A percentile compares a stretch with the other conserved stretches of the same genome.
Conservation (phyloP, 2,329 filamentous ascomycete species). For the Nothomitra cinnamomea region DNA sequence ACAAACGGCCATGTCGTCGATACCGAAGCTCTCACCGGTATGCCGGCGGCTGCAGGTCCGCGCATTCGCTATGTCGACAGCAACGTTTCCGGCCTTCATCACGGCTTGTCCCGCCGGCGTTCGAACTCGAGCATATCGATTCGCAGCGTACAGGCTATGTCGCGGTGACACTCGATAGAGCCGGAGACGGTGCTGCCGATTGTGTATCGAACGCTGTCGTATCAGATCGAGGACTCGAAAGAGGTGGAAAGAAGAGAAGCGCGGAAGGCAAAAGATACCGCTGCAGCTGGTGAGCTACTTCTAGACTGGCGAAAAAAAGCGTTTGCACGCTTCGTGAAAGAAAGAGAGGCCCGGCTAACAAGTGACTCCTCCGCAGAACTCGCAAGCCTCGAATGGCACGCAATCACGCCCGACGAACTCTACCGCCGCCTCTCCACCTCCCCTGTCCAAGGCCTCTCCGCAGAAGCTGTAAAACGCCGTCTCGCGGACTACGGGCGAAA, state of each 20-base stretch:
- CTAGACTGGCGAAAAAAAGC: no score
- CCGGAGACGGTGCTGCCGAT: neutral
- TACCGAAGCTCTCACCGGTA: no score
- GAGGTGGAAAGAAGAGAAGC: neutral
- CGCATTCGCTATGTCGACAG: no score
- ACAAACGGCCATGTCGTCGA: no score
- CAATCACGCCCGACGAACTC: slow-evolving; percentile 38
- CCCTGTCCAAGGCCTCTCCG: slow-evolving; percentile 38
- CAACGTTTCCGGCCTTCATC: no score
- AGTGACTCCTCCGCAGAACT: slow-evolving; percentile 33
- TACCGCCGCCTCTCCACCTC: slow-evolving; percentile 41
- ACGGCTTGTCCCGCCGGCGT: no score
- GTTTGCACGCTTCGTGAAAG: no score
- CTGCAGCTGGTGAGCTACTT: neutral
- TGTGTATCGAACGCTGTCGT: neutral
- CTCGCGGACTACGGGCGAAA: slow-evolving; percentile 48
- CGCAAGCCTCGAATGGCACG: slow-evolving; percentile 51
- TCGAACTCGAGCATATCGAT: no score
- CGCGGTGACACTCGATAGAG: neutral
- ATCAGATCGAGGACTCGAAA: slow-evolving; percentile 1
- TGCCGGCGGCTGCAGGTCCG: no score
- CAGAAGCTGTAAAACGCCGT: slow-evolving; percentile 36
- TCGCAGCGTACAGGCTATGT: neutral
- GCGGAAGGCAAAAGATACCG: neutral
- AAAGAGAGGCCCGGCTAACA: no score